These are phyloP conservation scores for Berkeleyomyces basicola DNA, from an alignment of 2,329 filamentous ascomycete genomes.

Conservation along the genomic window DNA sequence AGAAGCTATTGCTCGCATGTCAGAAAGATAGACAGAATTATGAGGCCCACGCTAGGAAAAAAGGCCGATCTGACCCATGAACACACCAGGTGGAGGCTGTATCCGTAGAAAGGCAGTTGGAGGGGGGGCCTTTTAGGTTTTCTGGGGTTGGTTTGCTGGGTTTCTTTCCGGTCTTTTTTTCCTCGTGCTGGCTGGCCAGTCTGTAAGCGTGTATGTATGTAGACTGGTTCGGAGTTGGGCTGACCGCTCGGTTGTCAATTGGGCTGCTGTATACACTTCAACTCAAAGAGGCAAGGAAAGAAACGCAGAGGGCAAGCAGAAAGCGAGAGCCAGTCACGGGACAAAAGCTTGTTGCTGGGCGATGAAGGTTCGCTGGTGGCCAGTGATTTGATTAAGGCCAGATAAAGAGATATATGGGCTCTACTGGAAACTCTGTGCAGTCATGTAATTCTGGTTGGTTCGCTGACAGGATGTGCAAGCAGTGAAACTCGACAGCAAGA, in stretches of 20 bases:
- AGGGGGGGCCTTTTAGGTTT: not conserved
- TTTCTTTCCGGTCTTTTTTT: not conserved
- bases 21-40: not conserved
- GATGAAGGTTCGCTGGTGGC: not conserved
- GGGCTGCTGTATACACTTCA: not conserved
- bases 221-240: not conserved
- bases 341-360: not conserved
- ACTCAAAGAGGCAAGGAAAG: not conserved
- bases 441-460: not conserved
- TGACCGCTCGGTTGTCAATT: not conserved
- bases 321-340: not conserved
- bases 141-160: not conserved
- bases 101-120: not conserved
- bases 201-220: not conserved
- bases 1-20: not conserved
- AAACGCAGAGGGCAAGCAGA: not conserved
- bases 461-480: not conserved
- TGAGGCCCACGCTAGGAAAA: not conserved
- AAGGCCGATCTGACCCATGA: not conserved
- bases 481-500: not conserved
- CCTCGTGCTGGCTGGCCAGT: not conserved
- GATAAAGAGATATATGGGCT: not conserved
- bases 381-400: not conserved
- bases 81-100: not conserved
- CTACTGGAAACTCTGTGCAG: not conserved